These are phyloP conservation scores for Pseudogymnoascus sp. DNA, from an alignment of 2,329 filamentous ascomycete genomes.

Conservation along the genomic window DNA sequence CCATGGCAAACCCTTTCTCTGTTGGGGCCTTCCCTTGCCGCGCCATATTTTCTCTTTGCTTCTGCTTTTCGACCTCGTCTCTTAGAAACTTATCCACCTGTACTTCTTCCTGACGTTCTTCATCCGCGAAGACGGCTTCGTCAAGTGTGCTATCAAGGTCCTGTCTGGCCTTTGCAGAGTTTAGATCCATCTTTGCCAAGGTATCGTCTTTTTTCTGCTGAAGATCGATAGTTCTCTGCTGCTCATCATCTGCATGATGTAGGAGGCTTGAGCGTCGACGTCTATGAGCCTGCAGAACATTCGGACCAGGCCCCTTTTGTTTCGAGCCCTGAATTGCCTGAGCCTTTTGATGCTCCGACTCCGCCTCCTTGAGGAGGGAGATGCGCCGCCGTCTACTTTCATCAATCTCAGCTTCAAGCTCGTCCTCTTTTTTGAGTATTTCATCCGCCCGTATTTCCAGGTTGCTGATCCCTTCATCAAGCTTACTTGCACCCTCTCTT, in stretches of 20 bases:
- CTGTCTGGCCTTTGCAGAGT: background rate
- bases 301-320: background rate
- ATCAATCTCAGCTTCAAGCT: slow-evolving; percentile 6
- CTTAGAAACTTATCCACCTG: background rate
- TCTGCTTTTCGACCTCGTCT: background rate
- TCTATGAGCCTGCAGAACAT: slow-evolving; percentile 1
- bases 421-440: background rate
- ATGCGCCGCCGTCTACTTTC: background rate
- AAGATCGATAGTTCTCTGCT: background rate
- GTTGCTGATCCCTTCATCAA: background rate
- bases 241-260: slow-evolving; percentile 3
- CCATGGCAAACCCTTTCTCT: background rate
- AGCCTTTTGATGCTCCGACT: background rate
- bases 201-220: slow-evolving; percentile 1
- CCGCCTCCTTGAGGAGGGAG: background rate
- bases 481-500: background rate
- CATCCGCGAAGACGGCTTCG: slow-evolving; percentile 1
- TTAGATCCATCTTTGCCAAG: background rate
- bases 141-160: background rate
- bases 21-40: background rate
- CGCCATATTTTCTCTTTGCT: background rate
- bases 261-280: background rate
- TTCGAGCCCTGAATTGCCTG: background rate
- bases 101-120: background rate
- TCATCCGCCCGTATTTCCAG: background rate